A percentile compares a stretch with the other conserved stretches of the same genome.
Conservation (phyloP, 306 rosid species). For the Vicia villosa region DNA sequence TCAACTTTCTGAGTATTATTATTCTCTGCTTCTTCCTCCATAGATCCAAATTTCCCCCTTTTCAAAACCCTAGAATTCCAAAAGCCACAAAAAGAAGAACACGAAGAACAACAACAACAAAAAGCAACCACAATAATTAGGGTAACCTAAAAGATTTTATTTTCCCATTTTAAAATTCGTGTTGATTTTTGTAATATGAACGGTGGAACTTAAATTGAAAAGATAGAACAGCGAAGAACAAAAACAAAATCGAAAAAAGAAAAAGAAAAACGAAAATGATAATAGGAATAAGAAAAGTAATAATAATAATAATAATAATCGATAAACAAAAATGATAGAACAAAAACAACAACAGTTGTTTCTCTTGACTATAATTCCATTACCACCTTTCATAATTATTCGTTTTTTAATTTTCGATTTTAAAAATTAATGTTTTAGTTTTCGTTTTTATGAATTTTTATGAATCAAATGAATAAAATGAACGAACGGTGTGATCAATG, state of each 20-base stretch:
- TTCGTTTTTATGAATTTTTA: conserved; percentile 25
- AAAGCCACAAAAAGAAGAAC: conserved; percentile 33
- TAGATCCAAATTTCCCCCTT: conserved; percentile 43
- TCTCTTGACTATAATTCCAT: conserved; percentile 63
- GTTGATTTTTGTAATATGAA: conserved; percentile 40
- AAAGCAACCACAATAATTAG: conserved; percentile 25
- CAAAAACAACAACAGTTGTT: conserved; percentile 55
- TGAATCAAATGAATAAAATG: background rate
- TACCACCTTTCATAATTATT: conserved; percentile 74
- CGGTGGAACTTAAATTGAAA: conserved; percentile 28
- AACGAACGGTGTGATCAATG: conserved; percentile 47
- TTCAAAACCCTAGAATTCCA: conserved; percentile 62
- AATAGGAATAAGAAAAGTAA: conserved; percentile 33
- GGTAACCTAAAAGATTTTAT: conserved; percentile 46
- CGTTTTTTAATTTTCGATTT: conserved; percentile 28
- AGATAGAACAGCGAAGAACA: conserved; percentile 53
- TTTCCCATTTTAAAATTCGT: background rate
- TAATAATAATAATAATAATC: conserved; percentile 32
- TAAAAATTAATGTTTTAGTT: conserved; percentile 24
- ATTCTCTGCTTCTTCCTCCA: conserved; percentile 71
- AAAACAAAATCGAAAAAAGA: conserved; percentile 45
- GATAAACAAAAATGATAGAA: conserved; percentile 48
- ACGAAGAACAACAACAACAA: conserved; percentile 18
- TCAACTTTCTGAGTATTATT: conserved; percentile 40
- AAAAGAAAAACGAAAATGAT: background rate